A percentile compares a stretch with the other conserved stretches of the same genome.
These are phyloP conservation scores for Tetracentron sinense DNA, from an alignment of 164 flowering plant genomes.

Conservation along the genomic window DNA sequence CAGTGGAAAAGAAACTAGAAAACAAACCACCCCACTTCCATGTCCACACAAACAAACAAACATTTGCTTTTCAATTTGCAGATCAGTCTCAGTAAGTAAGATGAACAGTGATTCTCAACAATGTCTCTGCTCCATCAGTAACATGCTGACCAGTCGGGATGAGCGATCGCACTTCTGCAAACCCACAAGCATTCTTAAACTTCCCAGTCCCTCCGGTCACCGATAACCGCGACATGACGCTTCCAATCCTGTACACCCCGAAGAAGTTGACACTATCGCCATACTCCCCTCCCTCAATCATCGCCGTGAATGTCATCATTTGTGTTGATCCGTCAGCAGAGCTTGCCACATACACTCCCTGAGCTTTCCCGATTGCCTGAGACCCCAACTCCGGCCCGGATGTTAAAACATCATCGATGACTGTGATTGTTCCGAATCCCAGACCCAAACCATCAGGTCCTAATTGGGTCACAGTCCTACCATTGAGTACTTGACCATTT, in stretches of 20 bases:
- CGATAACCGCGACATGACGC: slow-evolving; percentile 52
- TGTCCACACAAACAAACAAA: background rate
- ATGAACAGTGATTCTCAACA: slow-evolving; percentile 67
- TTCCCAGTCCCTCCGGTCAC: slow-evolving; percentile 84
- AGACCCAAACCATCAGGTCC: slow-evolving; percentile 79
- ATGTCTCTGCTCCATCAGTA: slow-evolving; percentile 59
- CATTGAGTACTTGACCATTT: slow-evolving; percentile 24
- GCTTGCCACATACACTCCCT: slow-evolving; percentile 72
- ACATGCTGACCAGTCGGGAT: slow-evolving; percentile 61
- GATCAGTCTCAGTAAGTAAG: slow-evolving; percentile 38
- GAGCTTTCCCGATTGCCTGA: slow-evolving; percentile 53
- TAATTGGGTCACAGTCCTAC: slow-evolving; percentile 29
- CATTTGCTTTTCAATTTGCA: background rate
- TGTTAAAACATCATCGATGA: slow-evolving; percentile 61
- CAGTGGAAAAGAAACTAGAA: no score
- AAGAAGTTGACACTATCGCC: slow-evolving; percentile 76
- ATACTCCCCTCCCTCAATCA: slow-evolving; percentile 79
- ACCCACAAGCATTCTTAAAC: slow-evolving; percentile 67
- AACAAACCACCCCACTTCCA: no score
- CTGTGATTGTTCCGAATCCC: slow-evolving; percentile 71
- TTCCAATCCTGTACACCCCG: slow-evolving; percentile 64
- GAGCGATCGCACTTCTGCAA: slow-evolving; percentile 68
- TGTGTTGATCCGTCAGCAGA: slow-evolving; percentile 55
- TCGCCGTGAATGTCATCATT: slow-evolving; percentile 75
- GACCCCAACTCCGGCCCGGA: slow-evolving; percentile 48